A percentile compares a stretch with the other conserved stretches of the same genome.
Evolutionary conservation across 2,329 filamentous ascomycete species (phyloP).

Genomic region (Volutella citrinella): DNA sequence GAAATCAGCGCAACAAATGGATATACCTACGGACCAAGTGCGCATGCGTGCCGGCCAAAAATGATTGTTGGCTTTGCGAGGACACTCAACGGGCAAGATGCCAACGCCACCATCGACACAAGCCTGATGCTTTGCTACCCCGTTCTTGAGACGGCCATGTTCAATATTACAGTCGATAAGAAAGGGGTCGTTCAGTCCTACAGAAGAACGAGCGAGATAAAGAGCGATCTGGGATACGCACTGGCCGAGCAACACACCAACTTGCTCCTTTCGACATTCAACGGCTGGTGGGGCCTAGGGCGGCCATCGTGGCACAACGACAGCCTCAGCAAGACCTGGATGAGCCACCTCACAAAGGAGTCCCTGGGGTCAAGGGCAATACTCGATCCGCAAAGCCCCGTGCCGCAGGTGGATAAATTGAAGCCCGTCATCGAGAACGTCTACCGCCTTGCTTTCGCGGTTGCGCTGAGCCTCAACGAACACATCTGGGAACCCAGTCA

Average conservation of each 20-base stretch:
- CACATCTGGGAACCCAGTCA: slow-evolving; percentile 32
- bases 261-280: slow-evolving; percentile 8
- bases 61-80: slow-evolving; percentile 25
- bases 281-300: background rate
- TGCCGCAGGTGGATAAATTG: slow-evolving; percentile 19
- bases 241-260: slow-evolving; percentile 12
- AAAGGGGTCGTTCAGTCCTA: slow-evolving; percentile 23
- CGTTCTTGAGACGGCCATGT: slow-evolving; percentile 29
- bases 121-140: slow-evolving; percentile 25
- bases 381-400: slow-evolving; percentile 26
- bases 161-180: slow-evolving; percentile 30
- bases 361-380: slow-evolving; percentile 25
- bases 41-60: no score
- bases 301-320: slow-evolving; percentile 45
- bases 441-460: slow-evolving; percentile 23
- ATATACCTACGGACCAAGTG: no score
- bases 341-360: slow-evolving; percentile 43
- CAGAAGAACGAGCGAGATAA: slow-evolving; percentile 8
- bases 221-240: slow-evolving; percentile 12
- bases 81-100: background rate
- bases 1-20: no score
- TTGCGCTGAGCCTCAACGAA: slow-evolving; percentile 39
- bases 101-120: slow-evolving; percentile 13
- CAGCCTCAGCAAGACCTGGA: slow-evolving; percentile 39
- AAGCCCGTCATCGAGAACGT: slow-evolving; percentile 15